Evolutionary conservation across 176 grass and related monocot genomes (phyloP), one percentile per base, ranked within the genome.

Genomic region (maize (Zea mays)): DNA sequence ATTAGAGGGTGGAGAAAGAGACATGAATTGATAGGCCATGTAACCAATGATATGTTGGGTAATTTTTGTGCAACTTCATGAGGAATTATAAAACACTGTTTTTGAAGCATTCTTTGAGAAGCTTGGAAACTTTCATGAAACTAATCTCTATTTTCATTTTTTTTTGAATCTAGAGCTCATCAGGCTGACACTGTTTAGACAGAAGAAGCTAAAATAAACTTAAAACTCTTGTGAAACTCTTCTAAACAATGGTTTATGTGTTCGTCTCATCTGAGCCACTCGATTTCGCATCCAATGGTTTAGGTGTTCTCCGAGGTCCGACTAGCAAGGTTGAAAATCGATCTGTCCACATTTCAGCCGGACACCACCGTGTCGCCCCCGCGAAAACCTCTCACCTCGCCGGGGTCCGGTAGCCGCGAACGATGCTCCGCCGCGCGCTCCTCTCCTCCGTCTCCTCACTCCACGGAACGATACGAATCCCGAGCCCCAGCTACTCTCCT

Each of bases 361-460:
- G 44, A 12, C 16, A 6, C 17, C 81, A 48, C 12, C 80, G 67
- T 73, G 68, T 56, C 27, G 16, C 10, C 19, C 14, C 36, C 41
- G 50, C 13, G 64, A 57, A 40, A 78, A 44, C 58, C 68, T 43
- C 7, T 38, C 33, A 42, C 83, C 13, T 65, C 34, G 75, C 44
- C 44, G 74, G 74, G 4, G 60, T 70, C 67, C 43, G 11, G 67
- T 4, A 34, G 67, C 19, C 42, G 8, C 40, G 65, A 13, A 58
- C 17, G 76, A 88, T 84, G 86, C 78, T 84, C 41, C 79, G 83
- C 9, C 58, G 65, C 44, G 62, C 73, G 16, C 47, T 82, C 48
- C 61, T 90, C 63, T 45, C 55, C 60, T 72, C 62, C 46, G 48
- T 46, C 20, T 44, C 72, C 74, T 5, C 20, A 37, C 37, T 6